A percentile compares a stretch with the other conserved stretches of the same genome.
Evolutionary conservation across 2,329 filamentous ascomycete genomes (phyloP).

Genomic region (Pleomassaria siparia): DNA sequence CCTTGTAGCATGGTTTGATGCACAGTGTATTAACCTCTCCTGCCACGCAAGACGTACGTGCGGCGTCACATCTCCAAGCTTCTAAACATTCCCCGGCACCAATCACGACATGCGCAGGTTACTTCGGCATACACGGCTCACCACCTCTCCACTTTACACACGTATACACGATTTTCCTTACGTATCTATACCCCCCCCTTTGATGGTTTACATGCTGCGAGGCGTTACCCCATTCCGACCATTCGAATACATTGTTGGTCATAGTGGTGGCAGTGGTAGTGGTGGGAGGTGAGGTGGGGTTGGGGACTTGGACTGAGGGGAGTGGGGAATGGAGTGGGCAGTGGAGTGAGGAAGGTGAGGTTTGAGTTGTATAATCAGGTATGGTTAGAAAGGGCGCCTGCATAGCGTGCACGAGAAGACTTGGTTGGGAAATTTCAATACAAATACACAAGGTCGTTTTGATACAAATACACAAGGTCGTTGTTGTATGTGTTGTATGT

Average conservation of each 20-base stretch:
- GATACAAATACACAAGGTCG: too few relatives aligned
- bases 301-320: too few relatives aligned
- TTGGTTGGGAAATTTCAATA: too few relatives aligned
- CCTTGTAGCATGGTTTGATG: not conserved
- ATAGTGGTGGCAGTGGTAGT: not conserved
- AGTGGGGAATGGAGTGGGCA: too few relatives aligned
- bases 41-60: not conserved
- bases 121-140: not conserved
- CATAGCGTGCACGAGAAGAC: too few relatives aligned
- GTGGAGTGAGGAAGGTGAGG: too few relatives aligned
- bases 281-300: too few relatives aligned
- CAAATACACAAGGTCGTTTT: too few relatives aligned
- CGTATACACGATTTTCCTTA: constrained; percentile 1
- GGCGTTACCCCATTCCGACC: not conserved
- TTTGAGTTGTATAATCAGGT: too few relatives aligned
- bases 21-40: not conserved
- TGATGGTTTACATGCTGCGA: not conserved
- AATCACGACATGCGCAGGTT: not conserved
- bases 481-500: too few relatives aligned
- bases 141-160: not conserved
- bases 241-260: not conserved
- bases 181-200: not conserved
- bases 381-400: too few relatives aligned
- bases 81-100: not conserved
- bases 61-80: not conserved